Base-by-base conservation (phyloP, 2,329 filamentous ascomycete genomes). In the Arachnomyces sp. region DNA sequence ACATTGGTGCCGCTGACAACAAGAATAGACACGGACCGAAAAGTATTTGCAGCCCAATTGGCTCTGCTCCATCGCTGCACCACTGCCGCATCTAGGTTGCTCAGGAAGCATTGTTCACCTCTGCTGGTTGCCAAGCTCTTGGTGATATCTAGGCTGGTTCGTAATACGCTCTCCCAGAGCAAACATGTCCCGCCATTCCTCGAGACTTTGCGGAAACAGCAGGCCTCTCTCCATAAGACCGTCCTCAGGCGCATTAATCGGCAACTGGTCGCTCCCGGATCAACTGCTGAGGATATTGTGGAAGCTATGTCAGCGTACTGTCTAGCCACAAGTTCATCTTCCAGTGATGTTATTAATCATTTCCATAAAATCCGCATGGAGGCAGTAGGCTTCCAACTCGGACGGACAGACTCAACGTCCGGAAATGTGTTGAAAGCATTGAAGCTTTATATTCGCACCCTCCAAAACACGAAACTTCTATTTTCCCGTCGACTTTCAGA, bases 301-400 rank as follows among this genome's bases (percentile, higher is more conserved):
- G 82, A 86, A 51, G 80, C 82, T 1, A 71, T 95, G 49, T 84
- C 81, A 41, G 88, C 89, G 0, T 89, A 88, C 58, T 88, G 86
- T 45, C 70, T 96, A 37, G 78, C 81, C 1, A 88, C 84, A 3
- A 93, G 78, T 53, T 87, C 84, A 1, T 84, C 87, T 0, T 80
- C 86, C 0, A 80, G 77, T 42, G 88, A 95, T 56, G 83, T 86
- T 1, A 63, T 95, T 39, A 71, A 78, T 6, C 81, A 92, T 61
- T 90, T 95, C 52, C 73, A 93, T 36, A 74, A 80, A 38, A 75
- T 88, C 6, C 74, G 90, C 33, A 74, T 77, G 31, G 77, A 84
- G 42, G 80, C 80, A 21, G 80, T 95, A 53, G 69, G 74, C 0
- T 63, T 73, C 30, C 73, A 77, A 8, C 73, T 90, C 36, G 75